phyloP scores from a whole-genome alignment of 345 rosid genomes.

The Nasturtium officinale region DNA sequence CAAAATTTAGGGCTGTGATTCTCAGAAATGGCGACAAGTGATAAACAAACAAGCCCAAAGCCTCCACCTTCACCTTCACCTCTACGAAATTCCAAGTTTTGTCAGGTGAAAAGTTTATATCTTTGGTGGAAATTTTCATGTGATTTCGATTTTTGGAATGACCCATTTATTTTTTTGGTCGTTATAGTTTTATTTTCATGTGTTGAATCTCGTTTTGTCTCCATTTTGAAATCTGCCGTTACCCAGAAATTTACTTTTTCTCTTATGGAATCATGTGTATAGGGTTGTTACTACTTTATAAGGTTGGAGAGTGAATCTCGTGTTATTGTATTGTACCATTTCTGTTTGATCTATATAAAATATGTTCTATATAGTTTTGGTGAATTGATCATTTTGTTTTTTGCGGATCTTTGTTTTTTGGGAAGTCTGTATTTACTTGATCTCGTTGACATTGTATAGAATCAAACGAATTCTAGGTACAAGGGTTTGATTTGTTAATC shows the following conservation, averaged over 20 bases:
- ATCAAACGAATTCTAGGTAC: neutral
- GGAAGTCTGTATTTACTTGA: neutral
- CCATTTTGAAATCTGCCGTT: slow-evolving; percentile 7
- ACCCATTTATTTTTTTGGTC: slow-evolving; percentile 13
- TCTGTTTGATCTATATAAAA: neutral
- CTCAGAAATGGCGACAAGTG: slow-evolving; percentile 65
- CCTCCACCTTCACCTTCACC: slow-evolving; percentile 94
- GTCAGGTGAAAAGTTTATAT: slow-evolving; percentile 54
- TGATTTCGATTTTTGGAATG: neutral
- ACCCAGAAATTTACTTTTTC: neutral
- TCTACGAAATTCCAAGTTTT: slow-evolving; percentile 82
- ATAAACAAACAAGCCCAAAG: slow-evolving; percentile 57
- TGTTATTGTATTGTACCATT: slow-evolving; percentile 18
- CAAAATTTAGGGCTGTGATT: slow-evolving; percentile 36
- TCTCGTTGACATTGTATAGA: slow-evolving; percentile 12
- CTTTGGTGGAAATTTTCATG: neutral
- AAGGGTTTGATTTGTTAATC: neutral
- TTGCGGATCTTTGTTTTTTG: neutral
- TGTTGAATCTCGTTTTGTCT: slow-evolving; percentile 11
- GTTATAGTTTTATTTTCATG: slow-evolving; percentile 1
- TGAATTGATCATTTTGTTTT: neutral
- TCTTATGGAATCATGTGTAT: neutral
- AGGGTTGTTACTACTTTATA: neutral
- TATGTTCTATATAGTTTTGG: neutral
- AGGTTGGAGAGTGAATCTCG: slow-evolving; percentile 10